Evolutionary conservation across 495 filamentous ascomycete species (phyloP), one percentile per base, ranked within the genome.

Genomic region (Neurospora tetraspora): DNA sequence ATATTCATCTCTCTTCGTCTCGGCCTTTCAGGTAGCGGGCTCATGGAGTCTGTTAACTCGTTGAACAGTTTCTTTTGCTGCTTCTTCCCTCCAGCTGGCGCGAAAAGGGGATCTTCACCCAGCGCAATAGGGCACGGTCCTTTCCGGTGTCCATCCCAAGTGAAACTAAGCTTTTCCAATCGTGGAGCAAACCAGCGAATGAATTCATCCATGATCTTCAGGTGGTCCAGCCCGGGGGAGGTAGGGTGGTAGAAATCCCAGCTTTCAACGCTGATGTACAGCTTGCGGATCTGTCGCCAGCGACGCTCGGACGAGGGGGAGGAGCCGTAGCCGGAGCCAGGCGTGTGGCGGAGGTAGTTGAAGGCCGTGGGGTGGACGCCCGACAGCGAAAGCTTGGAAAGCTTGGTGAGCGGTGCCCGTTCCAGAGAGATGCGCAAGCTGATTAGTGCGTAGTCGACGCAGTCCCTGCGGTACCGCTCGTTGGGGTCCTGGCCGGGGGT

Each of bases 381-480:
- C 9, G 86, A 83, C 18, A 94, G 82, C 4, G 90, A 89, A 6
- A 96, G 85, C 37, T 88, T 88, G 39, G 84, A 82, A 2, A 95
- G 85, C 42, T 81, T 82, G 47, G 73, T 83, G 39, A 94, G 82
- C 2, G 87, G 86, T 10, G 88, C 86, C 68, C 89, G 88, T 78
- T 94, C 92, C 14, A 94, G 80, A 1, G 92, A 89, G 72, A 94
- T 92, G 69, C 92, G 90, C 68, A 94, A 80, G 73, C 90, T 92
- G 74, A 94, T 92, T 42, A 94, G 86, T 4, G 92, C 92, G 78
- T 94, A 94, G 82, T 94, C 93, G 34, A 94, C 91, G 39, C 89
- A 88, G 80, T 88, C 89, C 69, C 92, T 88, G 16, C 93, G 86
- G 75, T 92, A 91, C 20, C 91, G 85, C 77, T 92, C 88, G 27